Evolutionary conservation across 1,139 yeast species (phyloP), one percentile per base, ranked within the genome.

Genomic region (Blastobotrys malaysiensis): DNA sequence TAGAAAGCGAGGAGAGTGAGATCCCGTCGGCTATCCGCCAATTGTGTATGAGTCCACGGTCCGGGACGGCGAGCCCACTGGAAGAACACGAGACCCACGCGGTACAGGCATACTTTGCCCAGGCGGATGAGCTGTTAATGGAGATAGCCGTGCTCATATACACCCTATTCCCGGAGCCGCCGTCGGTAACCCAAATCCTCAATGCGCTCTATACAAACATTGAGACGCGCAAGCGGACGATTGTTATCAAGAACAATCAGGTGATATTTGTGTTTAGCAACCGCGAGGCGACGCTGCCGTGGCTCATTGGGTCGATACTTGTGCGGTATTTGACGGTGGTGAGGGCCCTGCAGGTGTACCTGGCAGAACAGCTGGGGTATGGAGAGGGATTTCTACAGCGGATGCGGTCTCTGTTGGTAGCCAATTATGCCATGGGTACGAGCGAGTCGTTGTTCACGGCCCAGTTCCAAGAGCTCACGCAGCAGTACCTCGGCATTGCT

Each of bases 271-370:
- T 19, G 21, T 19, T 45, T 20, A 18, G 27, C 20, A n/a, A 18
- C 24, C 31, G 20, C 11, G 21, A 14, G 44, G n/a, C 39, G 7
- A 26, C 16, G 18, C 16, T 51, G 26, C 50, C 53, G 14, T 51
- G 46, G 46, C 21, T 27, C 14, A 13, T 51, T 13, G 43, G 50
- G 14, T 49, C 46, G 14, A 18, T 51, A 9, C 22, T 51, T 2
- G 9, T 21, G 19, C 46, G 50, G 19, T 46, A 21, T 16, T 24
- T 51, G 43, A 43, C 27, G 2, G 43, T 51, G 14, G 53, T 46
- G 20, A 20, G 53, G 13, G 46, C 53, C 1, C 36, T 50, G 46
- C 53, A 50, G 43, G 46, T 50, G 16, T n/a, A 31, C 14, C 43
- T 50, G 2, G 53, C 53, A n/a, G 24, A 46, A 13, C 36, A 16